Percentiles rank a stretch among this genome's conserved stretches.
Conservation (phyloP, 345 rosid genomes). For the Erucastrum elatum region DNA sequence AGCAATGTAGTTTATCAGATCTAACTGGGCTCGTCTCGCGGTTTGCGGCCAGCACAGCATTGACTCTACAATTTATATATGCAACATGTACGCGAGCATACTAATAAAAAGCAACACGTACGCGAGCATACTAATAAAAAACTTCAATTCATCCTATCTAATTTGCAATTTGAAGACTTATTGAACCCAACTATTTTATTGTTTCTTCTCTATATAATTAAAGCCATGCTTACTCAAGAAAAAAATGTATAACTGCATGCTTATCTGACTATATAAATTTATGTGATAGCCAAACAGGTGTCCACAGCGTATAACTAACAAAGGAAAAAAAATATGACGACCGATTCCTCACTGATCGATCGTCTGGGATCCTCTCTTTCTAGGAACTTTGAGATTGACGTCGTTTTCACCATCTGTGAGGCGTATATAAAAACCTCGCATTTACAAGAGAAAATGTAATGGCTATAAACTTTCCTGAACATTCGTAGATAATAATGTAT, state of each 20-base stretch:
- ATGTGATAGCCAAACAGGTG: slow-evolving; percentile 2
- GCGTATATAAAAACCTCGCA: too few relatives aligned
- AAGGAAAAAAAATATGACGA: neutral
- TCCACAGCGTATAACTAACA: neutral
- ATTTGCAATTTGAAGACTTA: neutral
- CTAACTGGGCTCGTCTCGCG: slow-evolving; percentile 14
- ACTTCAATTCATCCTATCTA: slow-evolving; percentile 5
- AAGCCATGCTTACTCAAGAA: neutral
- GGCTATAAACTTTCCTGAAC: too few relatives aligned
- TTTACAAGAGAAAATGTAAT: too few relatives aligned
- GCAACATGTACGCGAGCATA: neutral
- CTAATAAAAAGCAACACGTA: slow-evolving; percentile 28
- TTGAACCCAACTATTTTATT: neutral
- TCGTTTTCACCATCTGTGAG: slow-evolving; percentile 1
- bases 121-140: neutral
- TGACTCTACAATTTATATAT: slow-evolving; percentile 10
- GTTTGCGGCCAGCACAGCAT: slow-evolving; percentile 28
- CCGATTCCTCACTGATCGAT: neutral
- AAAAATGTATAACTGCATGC: neutral
- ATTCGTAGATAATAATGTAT: too few relatives aligned
- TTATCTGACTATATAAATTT: slow-evolving; percentile 14
- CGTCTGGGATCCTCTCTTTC: neutral
- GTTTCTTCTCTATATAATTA: neutral
- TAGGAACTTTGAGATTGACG: slow-evolving; percentile 4
- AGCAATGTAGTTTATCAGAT: neutral